Evolutionary conservation across 1,284 basidiomycete genomes (phyloP).

Genomic region (Ganoderma boninense): DNA sequence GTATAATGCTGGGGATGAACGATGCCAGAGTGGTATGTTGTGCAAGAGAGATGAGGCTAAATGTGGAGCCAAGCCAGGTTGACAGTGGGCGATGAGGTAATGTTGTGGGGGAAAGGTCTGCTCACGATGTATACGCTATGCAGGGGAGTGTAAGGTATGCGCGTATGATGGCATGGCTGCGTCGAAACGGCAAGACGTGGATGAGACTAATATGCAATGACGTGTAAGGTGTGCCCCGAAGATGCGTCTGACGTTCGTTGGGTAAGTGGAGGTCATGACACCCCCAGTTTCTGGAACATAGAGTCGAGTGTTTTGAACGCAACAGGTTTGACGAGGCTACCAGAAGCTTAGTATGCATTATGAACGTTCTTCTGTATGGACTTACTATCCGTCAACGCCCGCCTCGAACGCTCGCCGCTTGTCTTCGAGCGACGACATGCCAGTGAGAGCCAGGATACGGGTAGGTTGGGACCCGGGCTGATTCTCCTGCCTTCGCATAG

Average conservation of each 20-base stretch:
- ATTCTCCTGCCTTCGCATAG: slow-evolving; percentile 47
- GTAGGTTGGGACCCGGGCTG: slow-evolving; percentile 42
- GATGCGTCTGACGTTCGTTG: not conserved
- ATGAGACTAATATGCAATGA: slow-evolving; percentile 1
- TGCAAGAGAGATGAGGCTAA: slow-evolving; percentile 7
- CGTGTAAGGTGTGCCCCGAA: slow-evolving; percentile 5
- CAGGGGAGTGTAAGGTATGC: not conserved
- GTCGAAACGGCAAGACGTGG: not conserved
- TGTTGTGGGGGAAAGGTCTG: not conserved
- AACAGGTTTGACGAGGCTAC: slow-evolving; percentile 90
- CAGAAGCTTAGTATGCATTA: slow-evolving; percentile 12
- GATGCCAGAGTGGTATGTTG: slow-evolving; percentile 16
- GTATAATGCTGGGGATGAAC: slow-evolving; percentile 9
- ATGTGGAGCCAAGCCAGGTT: not conserved
- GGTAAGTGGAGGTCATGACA: slow-evolving; percentile 50
- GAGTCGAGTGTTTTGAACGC: slow-evolving; percentile 89
- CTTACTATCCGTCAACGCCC: slow-evolving; percentile 95
- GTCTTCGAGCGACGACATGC: slow-evolving; percentile 92
- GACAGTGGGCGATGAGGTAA: not conserved
- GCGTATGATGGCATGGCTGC: not conserved
- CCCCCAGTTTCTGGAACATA: slow-evolving; percentile 82
- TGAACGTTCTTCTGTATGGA: slow-evolving; percentile 26
- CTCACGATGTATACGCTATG: not conserved
- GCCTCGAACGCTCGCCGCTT: slow-evolving; percentile 91
- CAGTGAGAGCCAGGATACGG: slow-evolving; percentile 91